A percentile compares a stretch with the other conserved stretches of the same genome.
phyloP scores from a whole-genome alignment of 2,329 filamentous ascomycete species.

The Fusarium cyanostomum region DNA sequence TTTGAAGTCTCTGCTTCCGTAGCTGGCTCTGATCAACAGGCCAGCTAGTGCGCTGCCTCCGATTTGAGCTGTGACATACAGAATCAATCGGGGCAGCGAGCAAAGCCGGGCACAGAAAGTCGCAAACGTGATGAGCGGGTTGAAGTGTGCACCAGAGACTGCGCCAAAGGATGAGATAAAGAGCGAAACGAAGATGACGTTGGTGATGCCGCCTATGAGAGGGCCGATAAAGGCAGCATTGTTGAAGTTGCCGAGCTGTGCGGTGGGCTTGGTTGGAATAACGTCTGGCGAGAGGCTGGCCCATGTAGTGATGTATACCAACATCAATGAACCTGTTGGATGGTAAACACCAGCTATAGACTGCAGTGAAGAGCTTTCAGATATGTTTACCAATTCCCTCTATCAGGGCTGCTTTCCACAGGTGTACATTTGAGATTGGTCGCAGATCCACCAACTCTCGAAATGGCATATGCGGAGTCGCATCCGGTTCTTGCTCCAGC shows the following conservation, averaged over 20 bases:
- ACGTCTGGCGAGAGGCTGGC: slow-evolving; percentile 16
- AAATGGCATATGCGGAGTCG: slow-evolving; percentile 52
- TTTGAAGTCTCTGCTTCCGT: slow-evolving; percentile 43
- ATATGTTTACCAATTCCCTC: slow-evolving; percentile 46
- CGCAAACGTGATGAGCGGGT: slow-evolving; percentile 62
- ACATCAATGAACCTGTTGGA: slow-evolving; percentile 25
- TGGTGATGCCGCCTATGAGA: slow-evolving; percentile 44
- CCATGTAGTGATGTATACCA: slow-evolving; percentile 38
- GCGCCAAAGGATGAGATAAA: slow-evolving; percentile 61
- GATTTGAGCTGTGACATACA: slow-evolving; percentile 61
- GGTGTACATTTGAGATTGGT: slow-evolving; percentile 45
- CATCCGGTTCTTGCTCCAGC: slow-evolving; percentile 50
- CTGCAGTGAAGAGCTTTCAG: rapidly evolving
- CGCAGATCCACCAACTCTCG: slow-evolving; percentile 47
- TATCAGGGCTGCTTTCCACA: slow-evolving; percentile 54
- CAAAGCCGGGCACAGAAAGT: slow-evolving; percentile 62
- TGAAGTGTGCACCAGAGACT: slow-evolving; percentile 62
- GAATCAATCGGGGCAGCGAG: slow-evolving; percentile 57
- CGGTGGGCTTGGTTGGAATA: slow-evolving; percentile 21
- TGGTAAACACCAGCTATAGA: rapidly evolving
- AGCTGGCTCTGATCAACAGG: slow-evolving; percentile 38
- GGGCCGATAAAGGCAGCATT: slow-evolving; percentile 45
- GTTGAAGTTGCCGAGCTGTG: slow-evolving; percentile 33
- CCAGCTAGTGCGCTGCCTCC: slow-evolving; percentile 52
- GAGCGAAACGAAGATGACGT: slow-evolving; percentile 52